These are phyloP conservation scores for Phaeosphaeriaceae sp. DNA, from an alignment of 2,329 filamentous ascomycete genomes.

Conservation along the genomic window DNA sequence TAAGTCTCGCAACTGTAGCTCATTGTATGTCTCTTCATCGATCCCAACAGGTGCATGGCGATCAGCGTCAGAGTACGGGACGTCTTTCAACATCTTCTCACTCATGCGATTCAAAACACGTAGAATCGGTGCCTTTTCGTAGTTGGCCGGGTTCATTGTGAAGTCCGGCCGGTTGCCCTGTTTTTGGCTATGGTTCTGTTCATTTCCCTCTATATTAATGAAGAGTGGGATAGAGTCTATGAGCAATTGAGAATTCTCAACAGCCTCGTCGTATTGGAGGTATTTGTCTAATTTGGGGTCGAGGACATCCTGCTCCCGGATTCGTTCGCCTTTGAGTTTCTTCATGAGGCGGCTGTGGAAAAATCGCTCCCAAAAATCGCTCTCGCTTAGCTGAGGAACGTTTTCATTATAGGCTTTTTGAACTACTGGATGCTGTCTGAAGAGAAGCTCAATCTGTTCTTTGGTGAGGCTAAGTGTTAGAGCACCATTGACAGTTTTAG, in stretches of 20 bases:
- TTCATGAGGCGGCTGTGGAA: conserved; percentile 91
- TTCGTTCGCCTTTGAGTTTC: conserved; percentile 86
- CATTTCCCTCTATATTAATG: conserved; percentile 91
- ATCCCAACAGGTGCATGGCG: conserved; percentile 68
- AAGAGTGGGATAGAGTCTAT: conserved; percentile 79
- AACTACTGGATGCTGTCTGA: conserved; percentile 90
- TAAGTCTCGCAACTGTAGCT: conserved; percentile 81
- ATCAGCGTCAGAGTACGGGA: conserved; percentile 77
- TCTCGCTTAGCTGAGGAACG: conserved; percentile 75
- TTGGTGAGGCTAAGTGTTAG: conserved; percentile 83
- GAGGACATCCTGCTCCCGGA: conserved; percentile 75
- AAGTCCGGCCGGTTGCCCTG: conserved; percentile 86
- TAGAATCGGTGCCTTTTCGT: conserved; percentile 84
- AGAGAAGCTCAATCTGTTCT: conserved; percentile 91
- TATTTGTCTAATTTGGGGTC: conserved; percentile 88
- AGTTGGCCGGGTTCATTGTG: conserved; percentile 80
- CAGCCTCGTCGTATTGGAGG: conserved; percentile 72
- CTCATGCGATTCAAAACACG: conserved; percentile 88
- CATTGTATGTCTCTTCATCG: conserved; percentile 75
- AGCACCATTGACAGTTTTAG: conserved; percentile 70
- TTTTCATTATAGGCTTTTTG: conserved; percentile 92
- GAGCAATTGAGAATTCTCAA: conserved; percentile 51
- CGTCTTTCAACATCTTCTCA: conserved; percentile 90
- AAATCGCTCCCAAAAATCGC: conserved; percentile 91
- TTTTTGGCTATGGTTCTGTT: conserved; percentile 88